These are phyloP conservation scores for Phytopythium chamaehyphon DNA, from an alignment of 352 stramenopile genomes.

Conservation along the genomic window DNA sequence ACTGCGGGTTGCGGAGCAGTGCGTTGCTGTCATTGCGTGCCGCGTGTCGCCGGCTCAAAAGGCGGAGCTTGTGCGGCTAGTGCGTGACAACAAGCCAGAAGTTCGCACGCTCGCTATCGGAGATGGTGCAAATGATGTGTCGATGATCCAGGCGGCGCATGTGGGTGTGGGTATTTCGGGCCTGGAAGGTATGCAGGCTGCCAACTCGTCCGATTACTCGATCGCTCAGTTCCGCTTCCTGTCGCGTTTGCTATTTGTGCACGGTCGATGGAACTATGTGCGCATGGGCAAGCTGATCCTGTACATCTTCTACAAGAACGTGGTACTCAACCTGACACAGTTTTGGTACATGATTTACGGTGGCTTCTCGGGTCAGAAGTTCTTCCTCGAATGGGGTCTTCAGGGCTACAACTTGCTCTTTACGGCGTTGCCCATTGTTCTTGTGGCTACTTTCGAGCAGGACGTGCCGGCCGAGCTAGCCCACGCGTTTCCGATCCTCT, in stretches of 20 bases:
- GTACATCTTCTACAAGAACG: slow-evolving; percentile 96
- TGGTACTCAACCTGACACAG: slow-evolving; percentile 93
- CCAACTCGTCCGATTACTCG: slow-evolving; percentile 93
- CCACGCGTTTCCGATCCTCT: slow-evolving; percentile 71
- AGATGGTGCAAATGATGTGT: slow-evolving; percentile 95
- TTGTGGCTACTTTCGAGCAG: slow-evolving; percentile 83
- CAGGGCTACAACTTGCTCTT: slow-evolving; percentile 90
- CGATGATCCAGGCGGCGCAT: slow-evolving; percentile 94
- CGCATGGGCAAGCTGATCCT: slow-evolving; percentile 91
- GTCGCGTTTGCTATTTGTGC: slow-evolving; percentile 86
- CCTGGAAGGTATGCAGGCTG: slow-evolving; percentile 93
- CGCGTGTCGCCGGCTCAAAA: slow-evolving; percentile 94
- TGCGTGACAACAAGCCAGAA: slow-evolving; percentile 85
- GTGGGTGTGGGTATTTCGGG: slow-evolving; percentile 92
- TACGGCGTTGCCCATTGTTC: slow-evolving; percentile 79
- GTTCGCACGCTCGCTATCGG: slow-evolving; percentile 89
- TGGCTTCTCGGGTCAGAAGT: slow-evolving; percentile 86
- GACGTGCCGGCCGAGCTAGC: slow-evolving; percentile 71
- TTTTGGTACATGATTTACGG: slow-evolving; percentile 94
- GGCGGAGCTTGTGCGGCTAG: slow-evolving; percentile 88
- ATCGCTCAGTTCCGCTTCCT: slow-evolving; percentile 95
- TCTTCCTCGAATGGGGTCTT: slow-evolving; percentile 80
- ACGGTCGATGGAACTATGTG: slow-evolving; percentile 93
- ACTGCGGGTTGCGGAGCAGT: slow-evolving; percentile 77
- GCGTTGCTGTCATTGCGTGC: slow-evolving; percentile 90